phyloP scores from a whole-genome alignment of 805 yeast genomes.

The Candida yuanshanica region DNA sequence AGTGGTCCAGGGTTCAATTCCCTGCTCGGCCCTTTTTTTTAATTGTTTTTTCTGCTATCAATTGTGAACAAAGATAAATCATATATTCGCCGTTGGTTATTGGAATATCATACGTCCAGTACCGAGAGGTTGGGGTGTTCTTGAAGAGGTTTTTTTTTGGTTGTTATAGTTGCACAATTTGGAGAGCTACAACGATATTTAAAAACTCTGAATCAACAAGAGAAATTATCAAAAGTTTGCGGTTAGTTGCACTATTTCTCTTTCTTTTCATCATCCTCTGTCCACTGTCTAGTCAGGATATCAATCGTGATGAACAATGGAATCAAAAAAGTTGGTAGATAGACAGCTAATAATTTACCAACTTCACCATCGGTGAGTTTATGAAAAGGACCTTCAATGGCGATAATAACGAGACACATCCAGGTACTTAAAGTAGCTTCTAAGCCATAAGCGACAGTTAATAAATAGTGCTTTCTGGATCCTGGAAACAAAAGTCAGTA shows the following conservation, averaged over 20 bases:
- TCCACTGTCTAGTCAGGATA: constrained; percentile 18
- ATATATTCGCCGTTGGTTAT: too few relatives aligned
- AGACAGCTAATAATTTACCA: constrained; percentile 43
- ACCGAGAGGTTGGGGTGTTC: too few relatives aligned
- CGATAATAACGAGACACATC: constrained; percentile 57
- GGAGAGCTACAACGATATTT: too few relatives aligned
- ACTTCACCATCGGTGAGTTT: constrained; percentile 29
- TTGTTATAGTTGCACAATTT: too few relatives aligned
- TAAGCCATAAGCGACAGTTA: constrained; percentile 63
- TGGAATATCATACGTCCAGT: too few relatives aligned
- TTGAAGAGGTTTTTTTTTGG: too few relatives aligned
- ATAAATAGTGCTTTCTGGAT: constrained; percentile 28
- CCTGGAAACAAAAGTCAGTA: constrained; percentile 13
- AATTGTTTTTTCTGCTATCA: neutral
- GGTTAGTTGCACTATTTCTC: too few relatives aligned
- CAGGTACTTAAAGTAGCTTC: constrained; percentile 80
- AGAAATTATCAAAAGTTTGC: too few relatives aligned
- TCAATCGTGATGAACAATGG: constrained; percentile 46
- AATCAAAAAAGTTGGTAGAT: constrained; percentile 66
- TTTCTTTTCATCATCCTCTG: neutral
- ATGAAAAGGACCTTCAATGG: constrained; percentile 28
- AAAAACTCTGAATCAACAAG: too few relatives aligned
- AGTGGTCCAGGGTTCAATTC: constrained; percentile 18
- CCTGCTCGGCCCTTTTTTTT: constrained; percentile 16
- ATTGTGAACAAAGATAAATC: too few relatives aligned